These are phyloP conservation scores for Fraxinus sp. DNA, from an alignment of 305 asterid species.

Conservation along the genomic window DNA sequence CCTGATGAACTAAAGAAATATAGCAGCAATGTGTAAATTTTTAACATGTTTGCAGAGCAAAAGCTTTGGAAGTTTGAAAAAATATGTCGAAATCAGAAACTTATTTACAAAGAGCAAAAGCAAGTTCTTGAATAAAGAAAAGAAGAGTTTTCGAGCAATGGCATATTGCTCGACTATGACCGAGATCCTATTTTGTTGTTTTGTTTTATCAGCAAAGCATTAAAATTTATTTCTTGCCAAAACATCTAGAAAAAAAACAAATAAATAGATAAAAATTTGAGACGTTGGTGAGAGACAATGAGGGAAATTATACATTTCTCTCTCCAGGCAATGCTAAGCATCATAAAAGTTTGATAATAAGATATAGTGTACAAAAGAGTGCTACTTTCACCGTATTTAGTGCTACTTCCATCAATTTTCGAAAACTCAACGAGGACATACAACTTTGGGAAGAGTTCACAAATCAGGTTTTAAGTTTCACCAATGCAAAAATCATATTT, in stretches of 20 bases:
- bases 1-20: conserved; percentile 39
- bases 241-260: background rate
- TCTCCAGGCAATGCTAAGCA: background rate
- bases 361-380: background rate
- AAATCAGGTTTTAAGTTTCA: no score
- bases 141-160: background rate
- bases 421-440: background rate
- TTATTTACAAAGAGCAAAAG: background rate
- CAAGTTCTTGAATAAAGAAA: background rate
- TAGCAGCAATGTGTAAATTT: conserved; percentile 51
- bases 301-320: background rate
- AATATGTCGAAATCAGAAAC: background rate
- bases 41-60: background rate
- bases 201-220: background rate
- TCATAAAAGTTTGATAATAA: background rate
- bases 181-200: background rate
- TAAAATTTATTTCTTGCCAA: background rate
- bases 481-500: no score
- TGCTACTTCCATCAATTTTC: background rate
- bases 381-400: background rate
- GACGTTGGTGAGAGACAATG: background rate
- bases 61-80: background rate
- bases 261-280: background rate
- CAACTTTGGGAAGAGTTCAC: background rate
- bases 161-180: background rate